These are phyloP conservation scores for Chloris gayana DNA, from an alignment of 176 grass and related monocot species.

Conservation along the genomic window DNA sequence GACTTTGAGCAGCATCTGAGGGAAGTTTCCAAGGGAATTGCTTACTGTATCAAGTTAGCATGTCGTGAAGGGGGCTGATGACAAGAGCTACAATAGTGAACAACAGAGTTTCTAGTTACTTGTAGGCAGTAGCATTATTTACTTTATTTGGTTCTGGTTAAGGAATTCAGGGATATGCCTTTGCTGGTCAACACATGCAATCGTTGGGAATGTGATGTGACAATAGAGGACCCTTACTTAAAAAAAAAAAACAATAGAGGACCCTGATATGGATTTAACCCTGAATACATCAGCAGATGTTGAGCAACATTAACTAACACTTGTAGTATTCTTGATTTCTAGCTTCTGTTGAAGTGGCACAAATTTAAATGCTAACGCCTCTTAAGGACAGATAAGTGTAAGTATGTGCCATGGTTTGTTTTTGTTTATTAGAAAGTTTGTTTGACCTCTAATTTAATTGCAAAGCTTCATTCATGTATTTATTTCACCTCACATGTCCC, in stretches of 20 bases:
- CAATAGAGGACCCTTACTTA: neutral
- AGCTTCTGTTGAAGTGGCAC: neutral
- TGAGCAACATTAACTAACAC: neutral
- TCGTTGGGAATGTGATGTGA: neutral
- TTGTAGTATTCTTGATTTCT: neutral
- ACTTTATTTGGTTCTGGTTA: neutral
- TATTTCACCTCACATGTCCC: neutral
- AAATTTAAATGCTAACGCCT: neutral
- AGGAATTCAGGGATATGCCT: neutral
- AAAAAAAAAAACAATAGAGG: too few species aligned
- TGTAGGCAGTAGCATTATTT: neutral
- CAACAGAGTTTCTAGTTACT: neutral
- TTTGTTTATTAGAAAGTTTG: neutral
- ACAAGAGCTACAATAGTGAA: neutral
- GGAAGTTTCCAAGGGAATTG: neutral
- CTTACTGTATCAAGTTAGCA: neutral
- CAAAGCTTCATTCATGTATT: neutral
- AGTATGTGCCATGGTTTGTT: neutral
- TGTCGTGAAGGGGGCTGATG: neutral
- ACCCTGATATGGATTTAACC: neutral
- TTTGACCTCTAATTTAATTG: neutral
- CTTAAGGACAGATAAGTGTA: neutral
- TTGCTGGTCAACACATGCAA: neutral
- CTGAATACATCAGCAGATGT: slow-evolving; percentile 5
- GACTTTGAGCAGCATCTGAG: neutral